Conservation (phyloP, 176 grass and related monocot genomes). For the Pontederia paniculata region DNA sequence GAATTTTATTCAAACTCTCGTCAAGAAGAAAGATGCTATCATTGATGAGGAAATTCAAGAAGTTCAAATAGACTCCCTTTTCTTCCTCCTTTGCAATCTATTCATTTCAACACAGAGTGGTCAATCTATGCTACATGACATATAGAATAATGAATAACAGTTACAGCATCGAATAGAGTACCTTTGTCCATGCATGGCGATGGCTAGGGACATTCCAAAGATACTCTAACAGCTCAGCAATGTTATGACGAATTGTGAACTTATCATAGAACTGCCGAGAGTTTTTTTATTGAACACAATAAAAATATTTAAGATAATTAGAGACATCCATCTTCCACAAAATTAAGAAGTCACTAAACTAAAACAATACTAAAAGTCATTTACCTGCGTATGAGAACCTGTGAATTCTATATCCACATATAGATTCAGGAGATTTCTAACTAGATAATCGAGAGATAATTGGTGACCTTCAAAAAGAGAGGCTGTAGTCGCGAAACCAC, state of each 20-base stretch:
- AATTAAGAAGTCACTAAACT: neutral
- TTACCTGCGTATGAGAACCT: slow-evolving; percentile 89
- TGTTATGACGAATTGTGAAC: slow-evolving; percentile 95
- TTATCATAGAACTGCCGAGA: slow-evolving; percentile 82
- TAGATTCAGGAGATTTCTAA: slow-evolving; percentile 87
- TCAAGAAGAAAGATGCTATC: slow-evolving; percentile 99
- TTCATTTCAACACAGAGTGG: slow-evolving; percentile 7
- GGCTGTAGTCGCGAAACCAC: slow-evolving; percentile 52
- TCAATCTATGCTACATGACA: neutral
- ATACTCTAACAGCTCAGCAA: slow-evolving; percentile 94
- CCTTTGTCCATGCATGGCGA: slow-evolving; percentile 78
- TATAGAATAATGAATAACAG: neutral
- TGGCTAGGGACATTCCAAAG: slow-evolving; percentile 95
- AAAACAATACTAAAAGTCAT: neutral
- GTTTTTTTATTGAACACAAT: slow-evolving; percentile 16
- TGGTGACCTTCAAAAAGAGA: slow-evolving; percentile 91
- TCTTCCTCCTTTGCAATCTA: slow-evolving; percentile 93
- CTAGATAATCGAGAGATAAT: slow-evolving; percentile 75
- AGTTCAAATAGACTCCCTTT: slow-evolving; percentile 94
- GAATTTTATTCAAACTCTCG: slow-evolving; percentile 98
- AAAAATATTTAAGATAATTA: neutral
- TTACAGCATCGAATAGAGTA: neutral
- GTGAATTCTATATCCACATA: slow-evolving; percentile 99
- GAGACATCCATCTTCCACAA: neutral
- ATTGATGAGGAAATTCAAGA: slow-evolving; percentile 93